phyloP scores from a whole-genome alignment of 768 basidiomycete genomes.

The Mycena rebaudengoi region DNA sequence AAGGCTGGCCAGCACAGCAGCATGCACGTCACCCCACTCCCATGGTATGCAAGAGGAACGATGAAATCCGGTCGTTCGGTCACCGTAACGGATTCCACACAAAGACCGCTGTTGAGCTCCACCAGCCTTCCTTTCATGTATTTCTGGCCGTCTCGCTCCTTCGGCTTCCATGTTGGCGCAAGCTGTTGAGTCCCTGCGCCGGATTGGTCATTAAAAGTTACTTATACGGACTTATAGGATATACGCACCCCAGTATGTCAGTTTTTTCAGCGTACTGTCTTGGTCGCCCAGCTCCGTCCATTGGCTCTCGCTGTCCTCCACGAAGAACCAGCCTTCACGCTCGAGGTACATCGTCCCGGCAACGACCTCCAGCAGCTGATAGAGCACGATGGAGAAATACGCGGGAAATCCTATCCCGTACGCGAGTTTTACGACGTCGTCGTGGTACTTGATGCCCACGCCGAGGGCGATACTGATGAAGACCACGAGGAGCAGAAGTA shows the following conservation, averaged over 20 bases:
- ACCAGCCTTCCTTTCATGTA: neutral
- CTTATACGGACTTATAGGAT: neutral
- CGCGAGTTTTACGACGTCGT: neutral
- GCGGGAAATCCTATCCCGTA: too few species aligned
- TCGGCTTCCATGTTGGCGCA: neutral
- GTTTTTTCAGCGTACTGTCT: conserved; percentile 13
- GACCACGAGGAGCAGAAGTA: neutral
- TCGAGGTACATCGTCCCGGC: conserved; percentile 24
- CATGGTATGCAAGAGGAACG: neutral
- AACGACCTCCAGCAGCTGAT: conserved; percentile 2
- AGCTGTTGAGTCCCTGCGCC: neutral
- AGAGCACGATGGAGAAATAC: conserved; percentile 3
- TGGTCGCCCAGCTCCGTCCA: conserved; percentile 10
- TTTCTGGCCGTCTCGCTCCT: neutral
- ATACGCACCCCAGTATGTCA: neutral
- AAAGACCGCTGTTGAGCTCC: neutral
- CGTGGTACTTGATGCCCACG: neutral
- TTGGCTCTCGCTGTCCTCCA: conserved; percentile 12
- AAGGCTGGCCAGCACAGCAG: conserved; percentile 23
- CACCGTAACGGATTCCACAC: neutral
- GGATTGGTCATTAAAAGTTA: neutral
- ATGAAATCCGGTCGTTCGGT: neutral
- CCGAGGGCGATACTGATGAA: neutral
- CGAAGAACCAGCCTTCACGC: conserved; percentile 15
- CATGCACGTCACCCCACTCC: conserved; percentile 28